A percentile compares a stretch with the other conserved stretches of the same genome.
Conservation (phyloP, 768 basidiomycete genomes). For the Sporobolomyces roseus region DNA sequence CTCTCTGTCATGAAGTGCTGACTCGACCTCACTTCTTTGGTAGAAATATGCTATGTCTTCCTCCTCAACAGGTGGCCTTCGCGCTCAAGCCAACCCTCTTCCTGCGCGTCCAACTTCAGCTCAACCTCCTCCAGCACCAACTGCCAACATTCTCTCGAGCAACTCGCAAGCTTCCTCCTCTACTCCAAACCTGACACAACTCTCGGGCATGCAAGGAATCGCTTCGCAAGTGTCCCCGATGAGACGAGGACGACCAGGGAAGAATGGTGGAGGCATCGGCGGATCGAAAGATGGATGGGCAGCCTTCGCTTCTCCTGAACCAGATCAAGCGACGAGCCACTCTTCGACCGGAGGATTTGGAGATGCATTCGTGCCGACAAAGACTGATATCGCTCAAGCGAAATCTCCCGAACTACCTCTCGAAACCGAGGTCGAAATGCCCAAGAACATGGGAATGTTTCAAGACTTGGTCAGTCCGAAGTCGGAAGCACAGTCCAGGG, state of each 20-base stretch:
- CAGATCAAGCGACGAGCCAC: too few relatives aligned
- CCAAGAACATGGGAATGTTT: constrained; percentile 30
- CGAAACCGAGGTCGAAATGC: constrained; percentile 22
- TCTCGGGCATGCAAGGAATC: constrained; percentile 3
- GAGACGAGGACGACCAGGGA: constrained; percentile 42
- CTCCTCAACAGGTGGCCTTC: not conserved
- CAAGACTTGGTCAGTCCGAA: constrained; percentile 15
- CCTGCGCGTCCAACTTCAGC: not conserved
- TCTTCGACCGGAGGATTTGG: not conserved
- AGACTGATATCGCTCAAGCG: too few relatives aligned
- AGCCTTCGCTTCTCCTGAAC: not conserved
- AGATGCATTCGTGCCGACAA: too few relatives aligned
- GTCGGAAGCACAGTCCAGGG: not conserved
- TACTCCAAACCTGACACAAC: not conserved
- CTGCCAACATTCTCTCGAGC: constrained; percentile 9
- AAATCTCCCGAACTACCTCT: constrained; percentile 14
- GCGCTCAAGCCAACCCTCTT: not conserved
- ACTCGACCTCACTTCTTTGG: not conserved
- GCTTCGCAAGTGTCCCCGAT: constrained; percentile 40
- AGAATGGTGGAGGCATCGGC: not conserved
- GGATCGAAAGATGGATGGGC: not conserved
- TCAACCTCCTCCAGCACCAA: constrained; percentile 3
- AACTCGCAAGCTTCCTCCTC: constrained; percentile 4
- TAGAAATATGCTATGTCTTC: constrained; percentile 37
- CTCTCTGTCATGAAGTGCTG: not conserved